These are phyloP conservation scores for Selaginella moellendorffii DNA, from an alignment of 75 land plant species.

Conservation along the genomic window DNA sequence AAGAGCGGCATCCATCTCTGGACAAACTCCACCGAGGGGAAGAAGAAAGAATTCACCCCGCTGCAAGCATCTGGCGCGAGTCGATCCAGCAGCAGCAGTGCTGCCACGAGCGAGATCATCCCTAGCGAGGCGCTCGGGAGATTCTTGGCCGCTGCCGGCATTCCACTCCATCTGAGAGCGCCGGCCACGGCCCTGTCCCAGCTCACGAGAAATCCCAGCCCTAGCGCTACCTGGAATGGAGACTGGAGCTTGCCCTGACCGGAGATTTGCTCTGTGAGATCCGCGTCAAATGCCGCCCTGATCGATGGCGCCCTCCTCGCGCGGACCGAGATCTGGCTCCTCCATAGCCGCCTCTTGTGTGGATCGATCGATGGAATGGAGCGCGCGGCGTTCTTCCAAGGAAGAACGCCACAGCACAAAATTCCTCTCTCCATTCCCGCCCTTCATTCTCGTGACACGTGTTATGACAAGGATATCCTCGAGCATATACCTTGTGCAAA, in stretches of 20 bases:
- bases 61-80: not conserved
- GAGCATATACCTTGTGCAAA: no score
- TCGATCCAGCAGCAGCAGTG: conserved; percentile 9
- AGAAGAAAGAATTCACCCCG: conserved; percentile 1
- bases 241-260: conserved; percentile 12
- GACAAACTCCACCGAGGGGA: conserved; percentile 12
- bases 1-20: conserved; percentile 19
- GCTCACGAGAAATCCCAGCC: conserved; percentile 7
- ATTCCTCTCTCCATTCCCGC: no score
- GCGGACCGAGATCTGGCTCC: not conserved
- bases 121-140: conserved; percentile 9
- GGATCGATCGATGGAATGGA: no score
- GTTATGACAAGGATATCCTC: no score
- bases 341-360: not conserved
- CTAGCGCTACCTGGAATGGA: conserved; percentile 13
- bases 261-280: conserved; percentile 16
- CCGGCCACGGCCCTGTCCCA: conserved; percentile 11
- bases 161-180: conserved; percentile 7
- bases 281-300: conserved; percentile 14
- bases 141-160: conserved; percentile 5
- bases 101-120: conserved; percentile 3
- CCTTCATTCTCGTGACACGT: no score
- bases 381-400: no score
- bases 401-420: no score
- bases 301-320: not conserved